Evolutionary conservation across 495 filamentous ascomycete genomes (phyloP).

Genomic region (Aspergillus coremiiformis): DNA sequence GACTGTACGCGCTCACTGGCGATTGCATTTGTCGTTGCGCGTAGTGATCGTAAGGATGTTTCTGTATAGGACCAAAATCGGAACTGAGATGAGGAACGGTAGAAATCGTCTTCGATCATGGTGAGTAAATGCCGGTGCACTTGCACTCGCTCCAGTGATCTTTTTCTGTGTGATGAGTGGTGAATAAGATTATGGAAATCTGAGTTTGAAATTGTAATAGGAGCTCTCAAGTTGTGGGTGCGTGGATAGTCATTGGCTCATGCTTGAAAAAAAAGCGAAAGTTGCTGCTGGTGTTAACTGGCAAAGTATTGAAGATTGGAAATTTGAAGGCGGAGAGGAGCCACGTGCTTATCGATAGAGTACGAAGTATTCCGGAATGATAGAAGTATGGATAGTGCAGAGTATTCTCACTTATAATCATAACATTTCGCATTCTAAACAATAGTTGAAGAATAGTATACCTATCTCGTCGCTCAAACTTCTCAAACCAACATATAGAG

Average conservation of each 20-base stretch:
- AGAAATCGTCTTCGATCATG: conserved; percentile 81
- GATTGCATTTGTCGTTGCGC: conserved; percentile 65
- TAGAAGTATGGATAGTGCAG: too few relatives aligned
- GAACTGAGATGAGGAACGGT: conserved; percentile 86
- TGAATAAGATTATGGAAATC: background rate
- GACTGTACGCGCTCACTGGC: conserved; percentile 65
- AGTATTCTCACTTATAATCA: too few relatives aligned
- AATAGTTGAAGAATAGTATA: too few relatives aligned
- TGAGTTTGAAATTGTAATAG: background rate
- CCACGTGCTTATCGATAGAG: conserved; percentile 26
- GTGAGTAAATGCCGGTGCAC: conserved; percentile 3
- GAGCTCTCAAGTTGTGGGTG: background rate
- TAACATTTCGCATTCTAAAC: too few relatives aligned
- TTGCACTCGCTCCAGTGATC: background rate
- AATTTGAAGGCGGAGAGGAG: background rate
- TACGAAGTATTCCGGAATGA: background rate
- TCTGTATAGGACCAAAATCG: conserved; percentile 89
- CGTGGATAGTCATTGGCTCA: background rate
- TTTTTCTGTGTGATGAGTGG: background rate
- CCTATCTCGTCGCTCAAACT: too few relatives aligned
- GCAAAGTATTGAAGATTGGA: too few relatives aligned
- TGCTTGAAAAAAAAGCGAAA: background rate
- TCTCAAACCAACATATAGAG: background rate
- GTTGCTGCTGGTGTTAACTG: background rate
- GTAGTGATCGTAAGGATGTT: conserved; percentile 56